A percentile compares a stretch with the other conserved stretches of the same genome.
Conservation (phyloP, 2,329 filamentous ascomycete genomes). For the Botryotinia convoluta region DNA sequence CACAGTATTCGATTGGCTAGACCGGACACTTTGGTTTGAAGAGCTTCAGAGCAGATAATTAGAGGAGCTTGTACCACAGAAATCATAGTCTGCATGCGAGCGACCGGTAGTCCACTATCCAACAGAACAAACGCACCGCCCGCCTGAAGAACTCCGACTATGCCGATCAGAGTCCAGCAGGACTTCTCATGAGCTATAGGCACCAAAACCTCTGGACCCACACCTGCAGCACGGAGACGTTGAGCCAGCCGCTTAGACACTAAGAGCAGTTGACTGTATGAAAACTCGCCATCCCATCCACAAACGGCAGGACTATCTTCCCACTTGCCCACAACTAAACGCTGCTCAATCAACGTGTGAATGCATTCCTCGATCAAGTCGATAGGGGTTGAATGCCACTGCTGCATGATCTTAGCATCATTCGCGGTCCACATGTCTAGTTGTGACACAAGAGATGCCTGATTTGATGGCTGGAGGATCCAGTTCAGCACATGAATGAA, state of each 20-base stretch:
- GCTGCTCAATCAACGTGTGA: neutral
- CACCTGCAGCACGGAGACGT: neutral
- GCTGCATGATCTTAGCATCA: neutral
- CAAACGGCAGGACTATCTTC: neutral
- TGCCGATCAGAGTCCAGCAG: constrained; percentile 33
- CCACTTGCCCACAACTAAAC: neutral
- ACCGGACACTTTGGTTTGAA: neutral
- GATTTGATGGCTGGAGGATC: neutral
- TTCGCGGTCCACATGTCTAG: neutral
- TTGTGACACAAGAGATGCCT: neutral
- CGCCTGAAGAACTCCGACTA: constrained; percentile 35
- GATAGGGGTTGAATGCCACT: neutral
- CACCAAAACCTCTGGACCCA: neutral
- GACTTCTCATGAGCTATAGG: constrained; percentile 20
- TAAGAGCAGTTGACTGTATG: neutral
- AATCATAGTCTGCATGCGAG: constrained; percentile 27
- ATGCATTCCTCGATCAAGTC: neutral
- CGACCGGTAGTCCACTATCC: constrained; percentile 33
- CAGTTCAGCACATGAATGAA: neutral
- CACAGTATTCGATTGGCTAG: neutral
- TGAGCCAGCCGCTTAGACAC: neutral
- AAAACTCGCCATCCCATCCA: neutral
- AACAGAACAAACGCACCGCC: constrained; percentile 37
- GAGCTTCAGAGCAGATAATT: neutral
- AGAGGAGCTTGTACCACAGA: neutral